Conservation (phyloP, 2,329 filamentous ascomycete species). For the Geoglossum cookeanum region DNA sequence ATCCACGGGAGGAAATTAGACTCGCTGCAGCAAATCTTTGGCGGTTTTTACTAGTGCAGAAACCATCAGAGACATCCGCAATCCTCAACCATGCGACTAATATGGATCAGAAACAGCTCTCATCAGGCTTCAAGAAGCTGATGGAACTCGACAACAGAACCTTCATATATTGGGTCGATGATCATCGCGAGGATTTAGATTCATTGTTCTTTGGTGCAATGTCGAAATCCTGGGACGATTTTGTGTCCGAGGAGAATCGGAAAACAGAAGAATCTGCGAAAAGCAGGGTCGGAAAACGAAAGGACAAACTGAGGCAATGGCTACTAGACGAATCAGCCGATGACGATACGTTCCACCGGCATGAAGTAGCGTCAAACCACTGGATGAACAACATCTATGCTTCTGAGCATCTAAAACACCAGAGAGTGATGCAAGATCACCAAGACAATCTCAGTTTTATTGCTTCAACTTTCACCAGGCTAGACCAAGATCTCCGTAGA, state of each 20-base stretch:
- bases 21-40: slow-evolving; percentile 65
- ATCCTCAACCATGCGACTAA: slow-evolving; percentile 55
- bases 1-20: slow-evolving; percentile 45
- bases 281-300: slow-evolving; percentile 50
- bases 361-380: slow-evolving; percentile 68
- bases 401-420: slow-evolving; percentile 80
- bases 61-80: slow-evolving; percentile 59
- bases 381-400: slow-evolving; percentile 95
- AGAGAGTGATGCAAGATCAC: slow-evolving; percentile 75
- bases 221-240: slow-evolving; percentile 72
- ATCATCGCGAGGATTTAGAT: slow-evolving; percentile 61
- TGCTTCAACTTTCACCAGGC: slow-evolving; percentile 53
- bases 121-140: slow-evolving; percentile 61
- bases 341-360: slow-evolving; percentile 57
- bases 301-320: slow-evolving; percentile 70
- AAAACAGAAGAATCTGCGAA: slow-evolving; percentile 59
- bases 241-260: slow-evolving; percentile 64
- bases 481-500: slow-evolving; percentile 58
- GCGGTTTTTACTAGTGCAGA: slow-evolving; percentile 86
- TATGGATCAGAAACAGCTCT: slow-evolving; percentile 50
- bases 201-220: slow-evolving; percentile 52
- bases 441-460: slow-evolving; percentile 75
- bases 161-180: slow-evolving; percentile 76
- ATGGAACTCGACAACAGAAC: slow-evolving; percentile 77
- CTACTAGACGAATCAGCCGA: slow-evolving; percentile 45